These are phyloP conservation scores for Angophora floribunda DNA, from an alignment of 345 rosid species.

Conservation along the genomic window DNA sequence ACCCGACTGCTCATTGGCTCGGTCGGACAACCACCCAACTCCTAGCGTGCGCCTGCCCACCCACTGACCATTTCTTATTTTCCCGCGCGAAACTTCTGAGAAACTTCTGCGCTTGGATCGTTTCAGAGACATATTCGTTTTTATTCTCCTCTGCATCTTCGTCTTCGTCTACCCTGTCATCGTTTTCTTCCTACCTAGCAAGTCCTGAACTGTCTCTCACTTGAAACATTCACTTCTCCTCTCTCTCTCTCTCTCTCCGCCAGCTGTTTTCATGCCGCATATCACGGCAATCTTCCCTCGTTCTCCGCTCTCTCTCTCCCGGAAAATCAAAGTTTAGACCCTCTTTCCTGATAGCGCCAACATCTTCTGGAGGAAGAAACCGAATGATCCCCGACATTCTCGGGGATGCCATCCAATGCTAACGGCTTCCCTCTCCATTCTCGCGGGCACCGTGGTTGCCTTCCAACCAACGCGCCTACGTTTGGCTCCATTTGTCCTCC, in stretches of 20 bases:
- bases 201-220: not conserved
- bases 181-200: too few relatives aligned
- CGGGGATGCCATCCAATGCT: not conserved
- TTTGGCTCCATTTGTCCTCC: not conserved
- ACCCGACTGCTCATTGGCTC: not conserved
- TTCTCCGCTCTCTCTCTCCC: not conserved
- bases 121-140: too few relatives aligned
- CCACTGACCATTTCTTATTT: not conserved
- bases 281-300: not conserved
- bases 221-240: too few relatives aligned
- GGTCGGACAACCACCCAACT: not conserved
- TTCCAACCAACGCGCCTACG: not conserved
- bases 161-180: not conserved
- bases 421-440: not conserved
- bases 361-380: not conserved
- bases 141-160: too few relatives aligned
- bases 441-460: not conserved
- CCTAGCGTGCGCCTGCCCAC: not conserved
- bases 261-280: rapidly evolving
- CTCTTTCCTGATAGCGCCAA: not conserved
- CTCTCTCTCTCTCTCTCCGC: not conserved
- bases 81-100: not conserved
- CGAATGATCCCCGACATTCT: not conserved
- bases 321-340: not conserved
- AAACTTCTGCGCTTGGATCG: not conserved